phyloP scores from a whole-genome alignment of 768 basidiomycete genomes.

The Leucogyrophana mollusca region DNA sequence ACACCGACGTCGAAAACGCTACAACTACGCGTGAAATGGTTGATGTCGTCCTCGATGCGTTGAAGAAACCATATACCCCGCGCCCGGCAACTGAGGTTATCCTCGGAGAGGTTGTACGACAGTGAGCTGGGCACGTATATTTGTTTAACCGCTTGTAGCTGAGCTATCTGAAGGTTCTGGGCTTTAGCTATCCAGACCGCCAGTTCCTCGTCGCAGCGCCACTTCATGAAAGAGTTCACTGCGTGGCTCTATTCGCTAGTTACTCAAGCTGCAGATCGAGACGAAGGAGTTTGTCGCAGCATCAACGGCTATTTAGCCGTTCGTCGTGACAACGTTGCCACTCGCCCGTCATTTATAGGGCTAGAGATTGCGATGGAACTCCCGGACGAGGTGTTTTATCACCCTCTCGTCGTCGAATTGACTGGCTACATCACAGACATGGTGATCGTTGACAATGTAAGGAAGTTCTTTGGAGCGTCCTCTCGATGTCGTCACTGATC shows the following conservation, averaged over 20 bases:
- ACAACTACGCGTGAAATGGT: constrained; percentile 1
- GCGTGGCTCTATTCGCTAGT: constrained; percentile 3
- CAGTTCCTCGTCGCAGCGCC: constrained; percentile 4
- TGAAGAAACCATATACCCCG: constrained; percentile 4
- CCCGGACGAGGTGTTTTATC: constrained; percentile 31
- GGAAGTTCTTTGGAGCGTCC: too few relatives aligned
- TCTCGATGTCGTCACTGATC: too few relatives aligned
- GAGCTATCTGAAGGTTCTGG: constrained; percentile 5
- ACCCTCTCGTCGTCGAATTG: constrained; percentile 16
- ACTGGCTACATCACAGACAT: constrained; percentile 15
- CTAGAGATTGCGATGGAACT: constrained; percentile 29
- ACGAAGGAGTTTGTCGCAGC: background rate
- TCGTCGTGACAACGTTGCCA: constrained; percentile 31
- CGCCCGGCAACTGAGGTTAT: constrained; percentile 9
- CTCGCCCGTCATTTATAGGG: constrained; percentile 27
- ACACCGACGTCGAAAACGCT: constrained; percentile 22
- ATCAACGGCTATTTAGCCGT: constrained; percentile 5
- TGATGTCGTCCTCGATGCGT: constrained; percentile 7
- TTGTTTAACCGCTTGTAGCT: background rate
- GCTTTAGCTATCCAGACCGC: constrained; percentile 1
- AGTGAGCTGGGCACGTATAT: constrained; percentile 1
- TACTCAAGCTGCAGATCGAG: constrained; percentile 5
- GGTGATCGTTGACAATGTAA: constrained; percentile 21
- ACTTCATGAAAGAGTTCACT: constrained; percentile 5
- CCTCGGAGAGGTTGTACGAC: constrained; percentile 9